These are phyloP conservation scores for Ambrosia hybrid DNA, from an alignment of 140 eudicot species.

Conservation along the genomic window DNA sequence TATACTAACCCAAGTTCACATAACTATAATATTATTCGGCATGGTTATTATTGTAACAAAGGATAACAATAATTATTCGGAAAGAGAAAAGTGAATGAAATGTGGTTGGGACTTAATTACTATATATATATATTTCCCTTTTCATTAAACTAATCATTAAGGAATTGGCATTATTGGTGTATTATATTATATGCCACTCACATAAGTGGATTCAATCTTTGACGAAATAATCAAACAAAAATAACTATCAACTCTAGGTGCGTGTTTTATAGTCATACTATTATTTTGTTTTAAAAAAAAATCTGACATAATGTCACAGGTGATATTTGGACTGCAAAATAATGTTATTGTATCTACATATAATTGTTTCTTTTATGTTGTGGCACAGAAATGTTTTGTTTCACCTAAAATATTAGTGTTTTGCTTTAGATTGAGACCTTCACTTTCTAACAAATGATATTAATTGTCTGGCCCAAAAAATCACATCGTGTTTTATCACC, in stretches of 20 bases:
- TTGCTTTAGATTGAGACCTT: constrained; percentile 1
- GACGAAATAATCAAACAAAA: constrained; percentile 2
- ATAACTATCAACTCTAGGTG: neutral
- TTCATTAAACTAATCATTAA: neutral
- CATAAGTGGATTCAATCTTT: constrained; percentile 7
- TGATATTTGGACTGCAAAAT: neutral
- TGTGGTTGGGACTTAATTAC: neutral
- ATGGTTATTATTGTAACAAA: neutral
- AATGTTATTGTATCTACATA: neutral
- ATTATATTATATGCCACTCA: constrained; percentile 8
- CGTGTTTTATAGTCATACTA: neutral
- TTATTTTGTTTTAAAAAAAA: neutral
- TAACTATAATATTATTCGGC: neutral
- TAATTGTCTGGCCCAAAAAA: neutral
- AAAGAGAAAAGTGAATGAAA: neutral
- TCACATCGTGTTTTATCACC: neutral
- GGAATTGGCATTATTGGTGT: constrained; percentile 16
- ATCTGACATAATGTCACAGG: neutral
- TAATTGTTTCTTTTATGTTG: neutral
- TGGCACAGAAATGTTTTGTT: constrained; percentile 8
- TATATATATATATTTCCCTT: neutral
- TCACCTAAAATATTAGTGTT: neutral
- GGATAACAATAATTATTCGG: neutral
- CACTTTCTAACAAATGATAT: neutral
- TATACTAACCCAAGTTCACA: no score